Percentiles rank a stretch among this genome's conserved stretches.
phyloP scores from a whole-genome alignment of 306 rosid genomes.

The Acacia crassicarpa region DNA sequence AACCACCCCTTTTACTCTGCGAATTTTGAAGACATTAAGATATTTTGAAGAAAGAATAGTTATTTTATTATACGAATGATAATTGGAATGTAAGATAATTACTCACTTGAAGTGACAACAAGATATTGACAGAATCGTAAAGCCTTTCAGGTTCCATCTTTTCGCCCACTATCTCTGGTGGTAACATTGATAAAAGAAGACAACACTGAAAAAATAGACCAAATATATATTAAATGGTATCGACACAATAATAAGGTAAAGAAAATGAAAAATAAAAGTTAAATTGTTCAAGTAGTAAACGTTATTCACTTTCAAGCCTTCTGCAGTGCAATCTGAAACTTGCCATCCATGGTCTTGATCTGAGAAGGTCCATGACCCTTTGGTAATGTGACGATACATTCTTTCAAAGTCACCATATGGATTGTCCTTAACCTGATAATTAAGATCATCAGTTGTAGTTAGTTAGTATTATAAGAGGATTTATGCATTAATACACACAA shows the following conservation, averaged over 20 bases:
- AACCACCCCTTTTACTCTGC: constrained; percentile 79
- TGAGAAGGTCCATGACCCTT: constrained; percentile 84
- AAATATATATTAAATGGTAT: neutral
- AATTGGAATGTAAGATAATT: neutral
- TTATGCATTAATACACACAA: no score
- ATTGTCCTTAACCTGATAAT: constrained; percentile 52
- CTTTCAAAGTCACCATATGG: constrained; percentile 60
- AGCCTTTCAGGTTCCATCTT: constrained; percentile 58
- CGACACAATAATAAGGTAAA: neutral
- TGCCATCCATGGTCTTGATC: constrained; percentile 91
- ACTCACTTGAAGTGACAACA: constrained; percentile 65
- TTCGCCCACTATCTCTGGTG: constrained; percentile 67
- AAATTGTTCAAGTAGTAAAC: neutral
- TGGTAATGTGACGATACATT: constrained; percentile 74
- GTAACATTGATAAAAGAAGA: constrained; percentile 54
- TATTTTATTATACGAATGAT: no score
- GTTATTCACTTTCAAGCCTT: constrained; percentile 57
- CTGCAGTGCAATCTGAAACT: constrained; percentile 83
- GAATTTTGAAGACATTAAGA: neutral
- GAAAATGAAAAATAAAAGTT: neutral
- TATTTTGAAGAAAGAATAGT: no score
- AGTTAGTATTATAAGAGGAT: no score
- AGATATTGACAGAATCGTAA: constrained; percentile 61
- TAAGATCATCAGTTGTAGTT: neutral
- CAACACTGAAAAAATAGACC: constrained; percentile 53